These are phyloP conservation scores for Thermomucor indicae-seudaticae DNA, from an alignment of 371 early-diverging fungal genomes.

Conservation along the genomic window DNA sequence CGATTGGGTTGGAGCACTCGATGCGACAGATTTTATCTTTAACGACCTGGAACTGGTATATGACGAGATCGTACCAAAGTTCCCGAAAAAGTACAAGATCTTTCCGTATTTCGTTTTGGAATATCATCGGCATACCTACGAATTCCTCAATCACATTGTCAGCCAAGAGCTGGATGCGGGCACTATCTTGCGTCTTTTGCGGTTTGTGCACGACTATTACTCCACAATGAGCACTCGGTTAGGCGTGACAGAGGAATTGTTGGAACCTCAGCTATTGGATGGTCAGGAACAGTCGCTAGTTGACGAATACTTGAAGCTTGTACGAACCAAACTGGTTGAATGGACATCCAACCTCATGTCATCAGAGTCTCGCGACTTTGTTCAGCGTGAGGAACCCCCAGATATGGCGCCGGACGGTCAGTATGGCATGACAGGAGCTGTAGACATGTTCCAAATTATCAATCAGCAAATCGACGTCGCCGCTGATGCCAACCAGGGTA, in stretches of 20 bases:
- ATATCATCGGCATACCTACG: conserved; percentile 89
- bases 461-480: conserved; percentile 95
- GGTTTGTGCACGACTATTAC: conserved; percentile 93
- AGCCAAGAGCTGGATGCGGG: conserved; percentile 72
- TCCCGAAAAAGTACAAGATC: conserved; percentile 89
- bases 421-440: conserved; percentile 77
- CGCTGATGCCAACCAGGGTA: conserved; percentile 76
- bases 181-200: conserved; percentile 74
- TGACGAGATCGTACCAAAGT: conserved; percentile 82
- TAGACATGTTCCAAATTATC: conserved; percentile 91
- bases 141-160: conserved; percentile 68
- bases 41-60: conserved; percentile 85
- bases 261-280: conserved; percentile 89
- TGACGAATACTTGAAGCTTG: conserved; percentile 84
- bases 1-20: conserved; percentile 55
- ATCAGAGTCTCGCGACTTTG: conserved; percentile 79
- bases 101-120: conserved; percentile 89
- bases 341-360: conserved; percentile 89
- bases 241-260: conserved; percentile 83
- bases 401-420: conserved; percentile 74
- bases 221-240: conserved; percentile 78
- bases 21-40: conserved; percentile 75
- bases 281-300: conserved; percentile 88
- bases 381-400: conserved; percentile 68
- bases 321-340: conserved; percentile 78